Evolutionary conservation across 2,329 filamentous ascomycete genomes (phyloP).

Genomic region (Rasamsonia emersonii): DNA sequence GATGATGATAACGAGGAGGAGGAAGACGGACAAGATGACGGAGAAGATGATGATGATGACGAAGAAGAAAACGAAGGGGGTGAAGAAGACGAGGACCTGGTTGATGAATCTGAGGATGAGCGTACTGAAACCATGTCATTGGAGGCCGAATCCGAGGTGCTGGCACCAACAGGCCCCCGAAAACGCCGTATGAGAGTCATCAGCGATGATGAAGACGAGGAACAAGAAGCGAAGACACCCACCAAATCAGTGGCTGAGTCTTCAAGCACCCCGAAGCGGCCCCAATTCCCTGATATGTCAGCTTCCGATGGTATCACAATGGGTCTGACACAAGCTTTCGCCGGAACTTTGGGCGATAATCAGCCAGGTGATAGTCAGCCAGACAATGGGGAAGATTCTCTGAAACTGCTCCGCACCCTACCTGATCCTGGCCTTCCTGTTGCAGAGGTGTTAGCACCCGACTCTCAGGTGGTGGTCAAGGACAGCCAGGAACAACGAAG

Average conservation of each 20-base stretch:
- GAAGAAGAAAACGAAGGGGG: slow-evolving; percentile 14
- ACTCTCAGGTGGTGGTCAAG: slow-evolving; percentile 52
- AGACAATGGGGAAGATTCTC: slow-evolving; percentile 39
- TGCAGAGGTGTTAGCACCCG: slow-evolving; percentile 51
- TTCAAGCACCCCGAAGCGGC: slow-evolving; percentile 31
- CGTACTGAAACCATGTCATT: slow-evolving; percentile 18
- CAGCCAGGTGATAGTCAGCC: slow-evolving; percentile 37
- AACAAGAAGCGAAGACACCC: slow-evolving; percentile 27
- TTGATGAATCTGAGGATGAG: slow-evolving; percentile 20
- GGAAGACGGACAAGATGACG: slow-evolving; percentile 19
- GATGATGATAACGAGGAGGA: slow-evolving; percentile 29
- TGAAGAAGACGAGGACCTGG: slow-evolving; percentile 8
- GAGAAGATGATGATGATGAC: slow-evolving; percentile 13
- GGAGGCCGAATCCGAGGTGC: slow-evolving; percentile 34
- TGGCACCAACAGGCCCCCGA: slow-evolving; percentile 37
- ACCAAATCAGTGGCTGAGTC: slow-evolving; percentile 20
- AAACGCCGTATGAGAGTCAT: slow-evolving; percentile 50
- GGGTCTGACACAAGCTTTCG: slow-evolving; percentile 82
- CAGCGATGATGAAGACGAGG: slow-evolving; percentile 58
- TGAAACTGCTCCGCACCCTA: slow-evolving; percentile 42
- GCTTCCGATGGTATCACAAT: slow-evolving; percentile 41
- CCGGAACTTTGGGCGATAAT: slow-evolving; percentile 70
- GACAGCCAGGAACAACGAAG: slow-evolving; percentile 46
- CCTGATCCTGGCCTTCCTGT: slow-evolving; percentile 50
- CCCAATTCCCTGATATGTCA: slow-evolving; percentile 60